Evolutionary conservation across 2,329 filamentous ascomycete genomes (phyloP).

Genomic region (Alternaria dauci): DNA sequence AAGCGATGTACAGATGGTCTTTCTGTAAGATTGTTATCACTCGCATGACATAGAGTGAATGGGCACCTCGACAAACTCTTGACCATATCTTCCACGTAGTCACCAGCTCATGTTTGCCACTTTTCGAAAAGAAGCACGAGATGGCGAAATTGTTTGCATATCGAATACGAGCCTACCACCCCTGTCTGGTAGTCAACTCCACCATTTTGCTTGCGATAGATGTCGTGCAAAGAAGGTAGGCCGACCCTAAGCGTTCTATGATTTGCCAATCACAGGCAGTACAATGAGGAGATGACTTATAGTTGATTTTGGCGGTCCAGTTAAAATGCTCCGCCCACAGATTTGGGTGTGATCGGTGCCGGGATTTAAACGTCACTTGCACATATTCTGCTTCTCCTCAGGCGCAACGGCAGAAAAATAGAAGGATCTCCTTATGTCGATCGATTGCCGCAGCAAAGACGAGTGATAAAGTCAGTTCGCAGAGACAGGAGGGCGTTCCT

Average conservation of each 20-base stretch:
- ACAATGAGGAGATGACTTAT: neutral
- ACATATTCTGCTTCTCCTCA: neutral
- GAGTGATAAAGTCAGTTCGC: neutral
- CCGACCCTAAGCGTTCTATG: neutral
- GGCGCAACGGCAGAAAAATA: neutral
- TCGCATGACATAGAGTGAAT: neutral
- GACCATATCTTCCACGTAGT: neutral
- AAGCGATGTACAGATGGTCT: neutral
- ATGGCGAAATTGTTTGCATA: neutral
- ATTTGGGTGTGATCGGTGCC: neutral
- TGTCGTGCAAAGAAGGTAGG: neutral
- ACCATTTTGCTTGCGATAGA: neutral
- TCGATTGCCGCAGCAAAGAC: neutral
- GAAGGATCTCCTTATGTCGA: neutral
- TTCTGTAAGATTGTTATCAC: rapidly evolving
- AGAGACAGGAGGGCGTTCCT: neutral
- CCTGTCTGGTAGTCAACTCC: neutral
- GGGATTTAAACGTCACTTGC: neutral
- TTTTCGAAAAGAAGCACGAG: conserved; percentile 1
- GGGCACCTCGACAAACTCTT: neutral
- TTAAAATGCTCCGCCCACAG: neutral
- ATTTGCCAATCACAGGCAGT: neutral
- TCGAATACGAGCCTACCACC: neutral
- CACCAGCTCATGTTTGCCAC: neutral
- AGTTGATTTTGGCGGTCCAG: neutral